Base-by-base conservation (phyloP, 2,329 filamentous ascomycete species). In the Cephalotrichum gorgonifer region DNA sequence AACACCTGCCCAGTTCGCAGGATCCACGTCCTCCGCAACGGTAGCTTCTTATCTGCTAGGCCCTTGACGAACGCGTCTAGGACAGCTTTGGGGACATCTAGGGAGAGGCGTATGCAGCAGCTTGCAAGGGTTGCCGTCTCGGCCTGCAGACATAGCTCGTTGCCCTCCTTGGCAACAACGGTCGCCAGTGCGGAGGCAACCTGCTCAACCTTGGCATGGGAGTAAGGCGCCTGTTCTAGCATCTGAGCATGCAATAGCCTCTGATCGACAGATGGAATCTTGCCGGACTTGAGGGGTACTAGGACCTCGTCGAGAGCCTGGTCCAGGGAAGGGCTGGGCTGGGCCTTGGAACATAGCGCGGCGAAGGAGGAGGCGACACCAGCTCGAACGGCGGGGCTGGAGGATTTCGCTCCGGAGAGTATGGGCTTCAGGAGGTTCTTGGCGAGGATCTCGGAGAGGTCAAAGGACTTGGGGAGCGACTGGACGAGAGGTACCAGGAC, bases 351-450 rank as follows among this genome's bases (percentile, higher is more conserved):
- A 27, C 87, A 77, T n/a, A 90, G 71, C 9, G 78, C 76, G 54
- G 76, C 75, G 62, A 97, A 95, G 7, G 85, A 85, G 35, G 76
- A 73, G 22, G 90, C 68, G 8, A 87, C 86, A 23, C 88, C 89
- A 53, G 78, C 78, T 50, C 91, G 83, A 53, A 96, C 88, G 2
- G 67, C 66, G 14, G 79, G 70, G 62, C 95, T 97, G 59, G 86
- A 90, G 1, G 93, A 97, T 65, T 95, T 96, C 64, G 90, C 74
- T 61, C 89, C 95, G 38, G 88, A 83, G n/a, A 97, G 68, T 12
- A 98, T 71, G 6, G 89, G 88, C 64, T 95, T 97, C 33, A 94
- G 66, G 31, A 98, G 73, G 53, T 85, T 86, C 25, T 75, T 72
- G 47, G 78, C 75, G 17, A 97, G 72, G 4, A 86, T 69, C 33